Base-by-base conservation (phyloP, 257 asterid species). In the Solanum rostratum region DNA sequence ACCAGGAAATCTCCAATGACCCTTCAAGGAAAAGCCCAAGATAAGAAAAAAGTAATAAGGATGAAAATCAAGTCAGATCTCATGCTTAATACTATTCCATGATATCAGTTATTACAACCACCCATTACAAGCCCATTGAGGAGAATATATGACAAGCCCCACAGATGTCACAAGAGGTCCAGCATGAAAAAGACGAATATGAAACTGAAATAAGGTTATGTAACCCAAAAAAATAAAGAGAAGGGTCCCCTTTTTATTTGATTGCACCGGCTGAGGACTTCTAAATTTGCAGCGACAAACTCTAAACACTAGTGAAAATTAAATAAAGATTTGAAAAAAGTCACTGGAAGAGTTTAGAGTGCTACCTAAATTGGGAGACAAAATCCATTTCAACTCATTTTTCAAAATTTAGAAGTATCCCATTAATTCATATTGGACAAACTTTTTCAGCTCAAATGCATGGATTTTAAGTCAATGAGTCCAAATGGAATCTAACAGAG, bases 1-100 rank as follows among this genome's bases (percentile, higher is more conserved):
- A 70, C 94, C 97, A 55, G 99, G 99, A 92, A 97, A 97, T 92
- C 99, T 95, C 99, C 99, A 97, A 86, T 97, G 99, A 84, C 99
- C 99, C 99, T 96, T 89, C 87, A 89, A 74, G 88, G 83, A 81
- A 79, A 83, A 86, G 68, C 52, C 66, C 27, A 69, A 80, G 66
- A 85, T 78, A 46, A 30, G 22, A 52, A 37, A 43, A 54, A 84
- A 59, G 19, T 20, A 63, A 54, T 62, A 41, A 57, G 16, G 54
- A 84, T 80, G 84, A 62, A 60, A 55, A 79, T 39, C 39, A n/a
- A 81, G 81, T 81, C 15, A 73, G 84, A 20, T 78, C 39, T 52
- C 68, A 82, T 46, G 45, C 9, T 16, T 16, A 86, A 3, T 49
- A 63, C 46, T 60, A 49, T 19, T 55, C 49, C 3, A 59, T 41